These are phyloP conservation scores for Lagerstroemia fauriei DNA, from an alignment of 441 rosid species.

Conservation along the genomic window DNA sequence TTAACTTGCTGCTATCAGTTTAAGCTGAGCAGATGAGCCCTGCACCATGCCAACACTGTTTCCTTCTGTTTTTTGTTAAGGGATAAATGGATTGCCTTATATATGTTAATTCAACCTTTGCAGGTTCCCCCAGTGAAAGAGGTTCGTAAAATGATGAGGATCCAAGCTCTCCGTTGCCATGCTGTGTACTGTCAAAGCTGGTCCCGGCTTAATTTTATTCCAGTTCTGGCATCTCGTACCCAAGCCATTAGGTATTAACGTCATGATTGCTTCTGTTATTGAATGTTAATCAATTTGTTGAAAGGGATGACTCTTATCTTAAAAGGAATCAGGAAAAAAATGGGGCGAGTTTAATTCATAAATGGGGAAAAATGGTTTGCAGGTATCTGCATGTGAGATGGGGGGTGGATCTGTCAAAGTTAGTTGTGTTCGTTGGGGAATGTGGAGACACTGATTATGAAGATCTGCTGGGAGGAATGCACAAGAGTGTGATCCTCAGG, in stretches of 20 bases:
- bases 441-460: constrained; percentile 90
- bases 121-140: constrained; percentile 86
- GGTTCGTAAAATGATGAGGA: constrained; percentile 74
- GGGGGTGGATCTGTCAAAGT: constrained; percentile 73
- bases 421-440: constrained; percentile 88
- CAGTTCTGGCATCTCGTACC: constrained; percentile 84
- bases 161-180: constrained; percentile 90
- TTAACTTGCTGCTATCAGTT: not conserved
- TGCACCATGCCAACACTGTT: not conserved
- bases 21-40: not conserved
- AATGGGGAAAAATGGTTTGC: constrained; percentile 8
- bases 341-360: not conserved
- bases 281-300: not conserved
- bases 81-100: not conserved
- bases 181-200: constrained; percentile 80
- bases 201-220: constrained; percentile 78
- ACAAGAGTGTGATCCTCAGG: constrained; percentile 64
- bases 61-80: not conserved
- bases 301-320: not conserved
- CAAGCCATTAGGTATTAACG: constrained; percentile 87
- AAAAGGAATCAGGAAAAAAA: not conserved
- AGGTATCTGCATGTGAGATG: constrained; percentile 87
- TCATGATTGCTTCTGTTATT: constrained; percentile 10
- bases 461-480: constrained; percentile 79
- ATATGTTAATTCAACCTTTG: constrained; percentile 1